Conservation (phyloP, 2,329 filamentous ascomycete species). For the Bertia moriformis region DNA sequence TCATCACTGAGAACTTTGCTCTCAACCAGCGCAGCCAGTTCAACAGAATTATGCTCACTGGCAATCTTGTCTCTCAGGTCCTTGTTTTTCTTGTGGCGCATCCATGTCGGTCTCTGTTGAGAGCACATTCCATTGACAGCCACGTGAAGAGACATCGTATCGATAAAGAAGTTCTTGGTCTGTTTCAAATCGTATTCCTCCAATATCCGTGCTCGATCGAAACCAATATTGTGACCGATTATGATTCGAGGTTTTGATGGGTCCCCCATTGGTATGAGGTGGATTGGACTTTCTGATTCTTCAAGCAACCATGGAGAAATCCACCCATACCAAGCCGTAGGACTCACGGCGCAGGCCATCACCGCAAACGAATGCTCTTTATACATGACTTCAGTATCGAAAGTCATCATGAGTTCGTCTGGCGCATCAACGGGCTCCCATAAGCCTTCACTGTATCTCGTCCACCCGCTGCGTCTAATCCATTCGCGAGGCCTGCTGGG, state of each 20-base stretch:
- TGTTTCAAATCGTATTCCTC: slow-evolving; percentile 83
- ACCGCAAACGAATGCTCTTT: slow-evolving; percentile 84
- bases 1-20: slow-evolving; percentile 57
- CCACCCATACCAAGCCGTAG: slow-evolving; percentile 93
- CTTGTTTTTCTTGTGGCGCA: slow-evolving; percentile 84
- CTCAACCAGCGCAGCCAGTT: slow-evolving; percentile 58
- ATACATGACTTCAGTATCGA: slow-evolving; percentile 95
- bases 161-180: slow-evolving; percentile 72
- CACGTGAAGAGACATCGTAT: slow-evolving; percentile 96
- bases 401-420: slow-evolving; percentile 69
- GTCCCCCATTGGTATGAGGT: slow-evolving; percentile 79
- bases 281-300: slow-evolving; percentile 62
- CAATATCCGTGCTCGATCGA: slow-evolving; percentile 72
- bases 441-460: slow-evolving; percentile 69
- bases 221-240: slow-evolving; percentile 90
- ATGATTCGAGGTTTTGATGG: slow-evolving; percentile 59
- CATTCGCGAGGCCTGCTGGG: slow-evolving; percentile 53
- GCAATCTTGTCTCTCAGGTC: slow-evolving; percentile 71
- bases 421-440: slow-evolving; percentile 62
- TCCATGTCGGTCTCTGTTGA: slow-evolving; percentile 87
- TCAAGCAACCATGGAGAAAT: slow-evolving; percentile 86
- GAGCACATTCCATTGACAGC: slow-evolving; percentile 99
- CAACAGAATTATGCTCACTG: slow-evolving; percentile 53
- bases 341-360: slow-evolving; percentile 87
- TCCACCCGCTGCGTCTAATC: slow-evolving; percentile 76